Evolutionary conservation across 1,139 yeast species (phyloP).

Genomic region (Sugiyamaella novakii): DNA sequence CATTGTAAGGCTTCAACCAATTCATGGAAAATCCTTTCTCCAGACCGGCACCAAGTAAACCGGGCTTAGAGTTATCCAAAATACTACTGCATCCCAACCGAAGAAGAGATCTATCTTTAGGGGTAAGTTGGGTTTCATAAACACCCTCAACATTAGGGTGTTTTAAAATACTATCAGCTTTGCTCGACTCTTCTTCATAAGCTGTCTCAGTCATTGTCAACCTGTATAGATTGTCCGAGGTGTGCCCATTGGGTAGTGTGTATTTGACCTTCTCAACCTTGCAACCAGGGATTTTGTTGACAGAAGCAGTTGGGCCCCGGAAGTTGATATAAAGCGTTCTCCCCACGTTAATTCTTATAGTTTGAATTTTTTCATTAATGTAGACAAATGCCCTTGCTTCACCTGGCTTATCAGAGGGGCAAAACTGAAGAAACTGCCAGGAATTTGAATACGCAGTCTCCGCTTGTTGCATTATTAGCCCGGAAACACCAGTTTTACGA

Average conservation of each 20-base stretch:
- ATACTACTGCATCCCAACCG: constrained; percentile 74
- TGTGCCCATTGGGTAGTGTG: constrained; percentile 70
- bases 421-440: constrained; percentile 85
- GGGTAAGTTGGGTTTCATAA: constrained; percentile 71
- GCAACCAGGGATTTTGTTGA: constrained; percentile 41
- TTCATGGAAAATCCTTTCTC: constrained; percentile 78
- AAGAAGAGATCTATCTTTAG: constrained; percentile 74
- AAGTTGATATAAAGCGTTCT: constrained; percentile 71
- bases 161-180: constrained; percentile 66
- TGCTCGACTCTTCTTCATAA: constrained; percentile 58
- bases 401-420: constrained; percentile 61
- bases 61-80: constrained; percentile 69
- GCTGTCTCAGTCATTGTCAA: constrained; percentile 67
- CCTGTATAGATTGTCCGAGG: constrained; percentile 58
- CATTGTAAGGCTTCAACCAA: constrained; percentile 44
- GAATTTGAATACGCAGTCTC: constrained; percentile 67
- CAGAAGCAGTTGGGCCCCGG: constrained; percentile 39
- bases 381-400: constrained; percentile 71
- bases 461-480: constrained; percentile 73
- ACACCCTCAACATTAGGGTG: constrained; percentile 66
- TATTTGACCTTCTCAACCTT: constrained; percentile 61
- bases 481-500: constrained; percentile 48
- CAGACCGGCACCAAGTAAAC: constrained; percentile 84
- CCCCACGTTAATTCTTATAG: constrained; percentile 71
- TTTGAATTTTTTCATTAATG: constrained; percentile 73